Evolutionary conservation across 2,329 filamentous ascomycete species (phyloP).

Genomic region (Calonectria pseudoturangicola): DNA sequence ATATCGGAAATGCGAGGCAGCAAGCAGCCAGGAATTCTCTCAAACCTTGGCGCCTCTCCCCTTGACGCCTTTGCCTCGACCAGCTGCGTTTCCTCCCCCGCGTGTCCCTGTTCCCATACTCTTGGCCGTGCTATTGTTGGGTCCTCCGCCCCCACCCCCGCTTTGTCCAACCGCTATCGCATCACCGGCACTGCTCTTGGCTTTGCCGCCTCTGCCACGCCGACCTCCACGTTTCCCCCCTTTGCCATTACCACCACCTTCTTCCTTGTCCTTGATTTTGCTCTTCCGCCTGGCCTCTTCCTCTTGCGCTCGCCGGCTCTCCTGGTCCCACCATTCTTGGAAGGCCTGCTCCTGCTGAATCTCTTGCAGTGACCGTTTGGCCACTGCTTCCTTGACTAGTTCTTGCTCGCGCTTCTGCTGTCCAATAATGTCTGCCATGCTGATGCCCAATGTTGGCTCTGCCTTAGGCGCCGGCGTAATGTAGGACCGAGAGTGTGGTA

Average conservation of each 20-base stretch:
- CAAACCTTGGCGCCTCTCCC: slow-evolving; percentile 48
- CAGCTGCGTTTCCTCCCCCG: slow-evolving; percentile 42
- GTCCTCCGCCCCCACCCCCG: slow-evolving; percentile 40
- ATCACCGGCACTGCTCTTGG: slow-evolving; percentile 49
- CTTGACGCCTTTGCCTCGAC: slow-evolving; percentile 50
- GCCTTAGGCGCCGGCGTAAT: slow-evolving; percentile 74
- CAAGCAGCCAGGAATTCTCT: slow-evolving; percentile 27
- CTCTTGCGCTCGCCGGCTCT: slow-evolving; percentile 82
- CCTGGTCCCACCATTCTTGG: slow-evolving; percentile 96
- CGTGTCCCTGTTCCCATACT: slow-evolving; percentile 44
- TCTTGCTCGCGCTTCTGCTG: slow-evolving; percentile 91
- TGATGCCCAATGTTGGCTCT: slow-evolving; percentile 80
- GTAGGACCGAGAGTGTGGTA: slow-evolving; percentile 78
- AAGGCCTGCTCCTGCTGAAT: slow-evolving; percentile 99
- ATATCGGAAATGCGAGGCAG: slow-evolving; percentile 41
- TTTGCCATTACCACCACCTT: slow-evolving; percentile 56
- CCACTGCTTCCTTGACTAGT: slow-evolving; percentile 86
- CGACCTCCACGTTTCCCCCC: slow-evolving; percentile 55
- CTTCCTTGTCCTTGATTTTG: slow-evolving; percentile 65
- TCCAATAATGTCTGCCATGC: slow-evolving; percentile 90
- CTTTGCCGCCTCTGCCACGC: slow-evolving; percentile 58
- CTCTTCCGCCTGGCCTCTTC: slow-evolving; percentile 69
- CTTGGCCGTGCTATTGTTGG: slow-evolving; percentile 37
- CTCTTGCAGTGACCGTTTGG: slow-evolving; percentile 92
- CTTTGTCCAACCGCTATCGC: slow-evolving; percentile 45